Evolutionary conservation across 352 stramenopile species (phyloP), one percentile per base, ranked within the genome.

Genomic region (Blastocystis sp.): DNA sequence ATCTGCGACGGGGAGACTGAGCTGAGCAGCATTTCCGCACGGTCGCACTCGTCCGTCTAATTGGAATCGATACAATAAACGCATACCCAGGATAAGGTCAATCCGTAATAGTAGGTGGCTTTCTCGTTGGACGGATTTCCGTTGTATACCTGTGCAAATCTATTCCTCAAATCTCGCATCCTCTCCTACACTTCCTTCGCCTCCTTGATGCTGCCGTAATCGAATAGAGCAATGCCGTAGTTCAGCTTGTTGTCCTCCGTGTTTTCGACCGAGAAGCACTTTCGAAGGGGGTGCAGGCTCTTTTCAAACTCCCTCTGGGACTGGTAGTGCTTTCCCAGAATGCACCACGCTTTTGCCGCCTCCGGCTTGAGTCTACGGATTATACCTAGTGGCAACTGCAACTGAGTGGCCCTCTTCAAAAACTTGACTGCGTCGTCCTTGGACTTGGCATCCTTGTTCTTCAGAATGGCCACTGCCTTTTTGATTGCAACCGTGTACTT

Each of bases 271-370:
- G 42, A 54, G 70, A 28, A 69, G 61, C 74, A 84, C 34, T 84
- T 43, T 54, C 57, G 68, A 17, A 84, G 17, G 19, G 74, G 74
- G 66, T 48, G 69, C 24, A 70, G 42, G 24, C 45, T 7, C 2
- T 84, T 69, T 28, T 84, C 34, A n/a, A 84, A 69, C 10, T 70
- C n/a, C 19, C 57, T 17, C 69, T 84, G 74, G 6, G 9, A 34
- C 52, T 84, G 74, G 52, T 84, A 84, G 48, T 84, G n/a, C 42
- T 84, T 84, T 52, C 74, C 74, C 21, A 84, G n/a, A 57, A 84
- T 52, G 42, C 74, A 84, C 74, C 74, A 84, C 24, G 74, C 54
- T 28, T 84, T 66, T 2, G 74, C 21, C n/a, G 19, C 38, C 54
- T 38, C 19, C 28, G 52, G 52, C 6, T 84, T 84, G 2, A 84